Conservation (phyloP, 2,329 filamentous ascomycete species). For the Arachnomyces sp. region DNA sequence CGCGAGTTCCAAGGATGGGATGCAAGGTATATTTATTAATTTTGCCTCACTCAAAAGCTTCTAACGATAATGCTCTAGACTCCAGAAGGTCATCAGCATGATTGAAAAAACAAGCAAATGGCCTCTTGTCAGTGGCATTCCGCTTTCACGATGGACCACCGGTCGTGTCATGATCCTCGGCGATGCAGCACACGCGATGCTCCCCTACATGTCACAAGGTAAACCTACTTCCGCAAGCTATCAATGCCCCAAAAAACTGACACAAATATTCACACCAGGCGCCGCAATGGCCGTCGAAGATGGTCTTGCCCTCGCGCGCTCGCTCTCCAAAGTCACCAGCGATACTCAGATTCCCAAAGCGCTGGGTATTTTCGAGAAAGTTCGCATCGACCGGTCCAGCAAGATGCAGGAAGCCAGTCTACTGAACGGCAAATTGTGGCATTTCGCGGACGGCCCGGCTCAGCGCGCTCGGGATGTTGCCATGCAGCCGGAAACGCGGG, state of each 20-base stretch:
- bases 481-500: background rate
- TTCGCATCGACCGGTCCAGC: slow-evolving; percentile 4
- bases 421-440: slow-evolving; percentile 3
- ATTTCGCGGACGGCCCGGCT: slow-evolving; percentile 2
- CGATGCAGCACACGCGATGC: slow-evolving; percentile 38
- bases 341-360: slow-evolving; percentile 1
- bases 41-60: too few species aligned
- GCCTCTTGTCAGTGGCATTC: too few species aligned
- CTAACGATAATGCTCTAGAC: too few species aligned
- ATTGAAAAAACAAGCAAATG: slow-evolving; percentile 3
- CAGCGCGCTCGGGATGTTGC: slow-evolving; percentile 1
- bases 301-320: slow-evolving; percentile 27
- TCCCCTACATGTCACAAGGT: slow-evolving; percentile 36
- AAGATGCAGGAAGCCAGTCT: slow-evolving; percentile 1
- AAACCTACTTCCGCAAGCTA: too few species aligned
- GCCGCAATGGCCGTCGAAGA: slow-evolving; percentile 37
- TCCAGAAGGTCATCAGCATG: too few species aligned
- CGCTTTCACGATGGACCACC: too few species aligned
- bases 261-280: slow-evolving; percentile 12
- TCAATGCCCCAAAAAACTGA: background rate
- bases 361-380: slow-evolving; percentile 2
- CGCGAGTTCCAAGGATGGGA: too few species aligned
- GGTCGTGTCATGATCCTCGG: slow-evolving; percentile 31
- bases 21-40: too few species aligned
- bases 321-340: slow-evolving; percentile 1